phyloP scores from a whole-genome alignment of 2,329 filamentous ascomycete genomes.

The Colletotrichum salicis region DNA sequence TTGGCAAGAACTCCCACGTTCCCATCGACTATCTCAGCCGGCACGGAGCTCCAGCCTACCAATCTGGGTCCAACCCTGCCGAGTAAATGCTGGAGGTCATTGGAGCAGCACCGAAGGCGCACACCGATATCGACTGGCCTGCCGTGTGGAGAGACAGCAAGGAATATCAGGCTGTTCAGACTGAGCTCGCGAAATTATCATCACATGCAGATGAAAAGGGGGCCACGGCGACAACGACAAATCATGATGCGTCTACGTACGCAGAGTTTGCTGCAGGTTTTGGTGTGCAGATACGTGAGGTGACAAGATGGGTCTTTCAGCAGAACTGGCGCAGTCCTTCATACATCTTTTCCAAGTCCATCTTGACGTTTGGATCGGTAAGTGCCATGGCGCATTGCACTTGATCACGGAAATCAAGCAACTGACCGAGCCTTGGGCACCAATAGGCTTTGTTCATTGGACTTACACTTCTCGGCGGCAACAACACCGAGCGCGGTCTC shows the following conservation, averaged over 20 bases:
- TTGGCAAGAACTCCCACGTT: slow-evolving; percentile 59
- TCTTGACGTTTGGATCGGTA: slow-evolving; percentile 61
- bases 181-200: slow-evolving; percentile 6
- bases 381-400: neutral
- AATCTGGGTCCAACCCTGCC: slow-evolving; percentile 60
- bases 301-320: slow-evolving; percentile 74
- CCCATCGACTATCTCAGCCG: slow-evolving; percentile 63
- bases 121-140: slow-evolving; percentile 60
- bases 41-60: slow-evolving; percentile 59
- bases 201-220: slow-evolving; percentile 23
- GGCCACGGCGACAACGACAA: neutral
- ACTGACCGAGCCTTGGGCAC: neutral
- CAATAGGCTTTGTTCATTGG: slow-evolving; percentile 68
- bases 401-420: neutral
- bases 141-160: slow-evolving; percentile 55
- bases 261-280: slow-evolving; percentile 73
- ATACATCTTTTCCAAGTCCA: slow-evolving; percentile 78
- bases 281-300: slow-evolving; percentile 66
- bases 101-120: slow-evolving; percentile 53
- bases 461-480: slow-evolving; percentile 69
- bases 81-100: slow-evolving; percentile 56
- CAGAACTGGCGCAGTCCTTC: slow-evolving; percentile 82
- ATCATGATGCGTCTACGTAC: neutral
- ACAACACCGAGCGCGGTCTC: slow-evolving; percentile 67
- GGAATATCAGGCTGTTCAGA: slow-evolving; percentile 45